Evolutionary conservation across 208 protist genomes (phyloP).

Genomic region (Vickermania ingenoplastis): DNA sequence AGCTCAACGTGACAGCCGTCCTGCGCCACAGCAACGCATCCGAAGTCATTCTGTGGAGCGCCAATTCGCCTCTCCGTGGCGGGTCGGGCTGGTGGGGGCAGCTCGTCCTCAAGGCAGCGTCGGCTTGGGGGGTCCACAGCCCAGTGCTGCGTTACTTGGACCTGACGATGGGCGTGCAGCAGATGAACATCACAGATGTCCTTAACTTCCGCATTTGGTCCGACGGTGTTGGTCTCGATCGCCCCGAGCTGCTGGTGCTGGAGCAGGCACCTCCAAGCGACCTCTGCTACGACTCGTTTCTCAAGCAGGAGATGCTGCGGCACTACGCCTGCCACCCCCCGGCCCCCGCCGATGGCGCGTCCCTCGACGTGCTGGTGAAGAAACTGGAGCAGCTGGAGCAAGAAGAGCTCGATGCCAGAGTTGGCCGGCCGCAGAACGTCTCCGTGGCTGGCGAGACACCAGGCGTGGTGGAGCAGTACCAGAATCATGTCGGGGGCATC

Average conservation of each 20-base stretch:
- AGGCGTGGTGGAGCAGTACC: not conserved
- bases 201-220: conserved; percentile 23
- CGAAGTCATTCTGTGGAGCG: conserved; percentile 21
- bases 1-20: conserved; percentile 17
- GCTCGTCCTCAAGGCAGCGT: conserved; percentile 20
- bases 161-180: conserved; percentile 9
- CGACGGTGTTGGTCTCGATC: conserved; percentile 6
- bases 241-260: conserved; percentile 22
- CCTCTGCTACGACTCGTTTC: not conserved
- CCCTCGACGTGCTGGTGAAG: conserved; percentile 4
- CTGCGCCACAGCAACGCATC: conserved; percentile 22
- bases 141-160: conserved; percentile 29
- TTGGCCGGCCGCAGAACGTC: not conserved
- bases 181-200: conserved; percentile 20
- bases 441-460: not conserved
- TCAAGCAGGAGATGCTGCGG: conserved; percentile 3
- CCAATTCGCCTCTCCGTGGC: conserved; percentile 6
- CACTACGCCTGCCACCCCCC: conserved; percentile 7
- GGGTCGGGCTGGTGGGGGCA: conserved; percentile 21
- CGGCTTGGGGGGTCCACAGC: conserved; percentile 22
- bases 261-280: conserved; percentile 11
- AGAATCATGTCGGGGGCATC: not conserved
- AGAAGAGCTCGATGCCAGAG: not conserved
- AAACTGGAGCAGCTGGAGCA: conserved; percentile 5
- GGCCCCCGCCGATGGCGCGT: not conserved